Evolutionary conservation across 441 rosid genomes (phyloP), one percentile per base, ranked within the genome.

Genomic region (Adansonia grandidieri): DNA sequence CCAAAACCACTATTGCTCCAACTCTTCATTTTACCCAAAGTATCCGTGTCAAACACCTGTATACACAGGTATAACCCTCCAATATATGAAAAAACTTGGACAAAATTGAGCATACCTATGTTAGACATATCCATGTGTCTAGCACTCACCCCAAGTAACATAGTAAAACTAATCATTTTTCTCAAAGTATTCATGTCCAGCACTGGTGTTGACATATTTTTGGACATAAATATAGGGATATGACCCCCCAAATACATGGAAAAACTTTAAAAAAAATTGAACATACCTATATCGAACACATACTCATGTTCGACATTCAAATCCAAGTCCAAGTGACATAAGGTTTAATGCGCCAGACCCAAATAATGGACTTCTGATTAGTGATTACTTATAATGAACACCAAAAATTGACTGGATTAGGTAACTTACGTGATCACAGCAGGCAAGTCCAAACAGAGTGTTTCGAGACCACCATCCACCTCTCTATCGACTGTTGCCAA

Each of bases 401-500:
- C 19, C 9, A 69, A 71, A 32, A 47, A 0, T 70, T 58, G 19
- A 62, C 17, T 14, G 42, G 76, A 78, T 10, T 15, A n/a, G 15
- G 54, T 50, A 24, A 84, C 92, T 86, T 83, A 91, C 96, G 97
- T 92, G 65, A 93, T 92, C 45, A 95, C 94, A 6, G 97, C 99
- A 2, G 98, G 99, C 68, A 96, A 87, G 71, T 89, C 91, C 81
- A 94, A 75, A 81, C 85, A 85, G 66, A 96, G 71, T 2, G 94
- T 94, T 85, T 92, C 99, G 24, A 94, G 93, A 79, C 98, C 98
- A 85, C 92, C 97, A 75, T 96, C 99, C 24, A 96, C 98, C 88
- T 96, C 99, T 85, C 98, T 87, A 71, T 92, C 99, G 45, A 92
- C 97, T 0, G 87, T 94, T 37, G 90, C 99, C 68, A 81, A 83